Evolutionary conservation across 129 eudicot genomes (phyloP).

Genomic region (Kitagawia praeruptora): DNA sequence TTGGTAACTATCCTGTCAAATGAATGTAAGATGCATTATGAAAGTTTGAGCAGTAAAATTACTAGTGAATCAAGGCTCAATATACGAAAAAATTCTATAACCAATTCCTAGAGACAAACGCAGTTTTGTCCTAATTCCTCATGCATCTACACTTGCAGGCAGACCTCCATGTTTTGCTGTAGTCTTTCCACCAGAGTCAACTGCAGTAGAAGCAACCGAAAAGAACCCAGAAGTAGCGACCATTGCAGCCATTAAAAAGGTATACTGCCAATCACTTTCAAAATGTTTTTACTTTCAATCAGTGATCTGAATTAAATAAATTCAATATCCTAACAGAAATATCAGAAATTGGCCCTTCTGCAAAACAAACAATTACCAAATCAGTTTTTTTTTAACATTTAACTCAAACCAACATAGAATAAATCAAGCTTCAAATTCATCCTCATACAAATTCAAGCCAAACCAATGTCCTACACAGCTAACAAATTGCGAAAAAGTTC

Average conservation of each 20-base stretch:
- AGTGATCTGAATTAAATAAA: neutral
- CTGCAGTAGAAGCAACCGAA: slow-evolving; percentile 47
- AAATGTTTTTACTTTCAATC: neutral
- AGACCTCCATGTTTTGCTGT: slow-evolving; percentile 37
- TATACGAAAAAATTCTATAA: neutral
- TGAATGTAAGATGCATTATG: neutral
- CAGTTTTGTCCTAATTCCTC: slow-evolving; percentile 44
- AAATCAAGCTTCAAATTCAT: neutral
- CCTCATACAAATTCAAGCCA: no score
- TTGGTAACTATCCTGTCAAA: neutral
- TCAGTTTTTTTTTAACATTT: neutral
- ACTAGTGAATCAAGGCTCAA: neutral
- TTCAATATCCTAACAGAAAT: slow-evolving; percentile 2
- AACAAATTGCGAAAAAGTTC: neutral
- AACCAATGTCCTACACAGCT: neutral
- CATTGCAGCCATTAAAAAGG: slow-evolving; percentile 52
- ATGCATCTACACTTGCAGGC: slow-evolving; percentile 45
- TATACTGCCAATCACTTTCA: neutral
- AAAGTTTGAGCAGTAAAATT: neutral
- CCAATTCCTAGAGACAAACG: neutral
- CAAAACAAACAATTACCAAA: slow-evolving; percentile 12
- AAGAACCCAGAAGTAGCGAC: slow-evolving; percentile 68
- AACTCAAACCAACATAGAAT: neutral
- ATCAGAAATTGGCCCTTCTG: slow-evolving; percentile 20
- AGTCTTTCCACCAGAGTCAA: slow-evolving; percentile 55